Evolutionary conservation across 2,329 filamentous ascomycete species (phyloP), one percentile per base, ranked within the genome.

Genomic region (Paecilomyces niveus): DNA sequence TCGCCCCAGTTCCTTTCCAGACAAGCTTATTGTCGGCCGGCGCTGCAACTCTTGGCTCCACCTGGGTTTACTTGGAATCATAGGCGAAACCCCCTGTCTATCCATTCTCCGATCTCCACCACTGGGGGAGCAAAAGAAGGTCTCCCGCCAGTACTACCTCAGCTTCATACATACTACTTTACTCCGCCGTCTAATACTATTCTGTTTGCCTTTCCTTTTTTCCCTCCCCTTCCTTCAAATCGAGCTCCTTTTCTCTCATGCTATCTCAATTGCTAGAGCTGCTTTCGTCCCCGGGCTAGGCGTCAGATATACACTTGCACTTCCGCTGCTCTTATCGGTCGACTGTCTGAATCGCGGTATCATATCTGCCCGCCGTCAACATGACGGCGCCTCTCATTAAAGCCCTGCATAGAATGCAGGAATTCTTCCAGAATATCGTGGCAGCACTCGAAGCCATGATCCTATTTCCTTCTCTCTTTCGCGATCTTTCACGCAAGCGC

Each of bases 361-460:
- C 55, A 53, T 57, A 22, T 51, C 55, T 53, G 18, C 39, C 45
- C 22, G n/a, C 49, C 22, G 53, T 62, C 61, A 68, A 62, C 64
- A 75, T 75, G 72, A 61, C 72, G 54, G 66, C 67, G 49, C 66
- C 71, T 57, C 66, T 76, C 53, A 63, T 70, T 61, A 76, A 72
- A 61, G 70, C 74, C 60, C 67, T 74, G 65, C 73, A 72, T 58
- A 69, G 72, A 58, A 66, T 77, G 69, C 74, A 74, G 64, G 68
- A 74, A 57, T 67, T 77, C 51, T 76, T 76, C 61, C 70, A 71
- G 45, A 73, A 73, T 58, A 65, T 77, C 50, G 66, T 76, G 33
- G 64, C 70, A 31, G 70, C 71, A 10, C 63, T 79, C 58, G 74
- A 78, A 60, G 70, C 69, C 18, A 72, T 76, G 66, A 63, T 78